Evolutionary conservation across 306 rosid species (phyloP), one percentile per base, ranked within the genome.

Genomic region (Lithocarpus polystachyus): DNA sequence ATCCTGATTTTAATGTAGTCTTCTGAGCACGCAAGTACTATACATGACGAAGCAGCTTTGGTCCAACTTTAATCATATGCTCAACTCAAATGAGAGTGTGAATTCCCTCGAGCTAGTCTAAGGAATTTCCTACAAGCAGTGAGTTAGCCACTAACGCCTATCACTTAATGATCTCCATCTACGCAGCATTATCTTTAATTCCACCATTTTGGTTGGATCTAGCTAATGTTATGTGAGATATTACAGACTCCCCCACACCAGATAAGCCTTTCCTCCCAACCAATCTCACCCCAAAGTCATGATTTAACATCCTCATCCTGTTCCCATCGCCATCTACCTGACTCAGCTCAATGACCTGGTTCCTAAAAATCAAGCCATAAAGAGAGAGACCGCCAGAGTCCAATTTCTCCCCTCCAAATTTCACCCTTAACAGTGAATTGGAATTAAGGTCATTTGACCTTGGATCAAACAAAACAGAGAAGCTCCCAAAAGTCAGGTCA

Each of bases 221-320:
- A 68, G 80, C 88, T 55, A 78, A 57, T 77, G 80, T 87, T 81
- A 93, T 76, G 85, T 33, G 61, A 77, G 76, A 73, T 24, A 93
- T 79, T 64, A 93, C 86, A 72, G 97, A 81, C 71, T 87, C 88
- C 74, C 79, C 97, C 20, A 75, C 81, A 74, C 85, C 71, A 69
- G 77, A 76, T 60, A 93, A 79, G 33, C 97, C 92, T 65, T 86
- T 91, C 76, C 88, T 93, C 82, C 98, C 98, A 74, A 91, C 92
- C 84, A 91, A 83, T 79, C 84, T 84, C 75, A 86, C 90, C 76
- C 93, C 87, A 19, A 89, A 84, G 68, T 87, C 77, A 4, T 51
- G 81, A 79, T 72, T 87, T 52, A 91, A 83, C 83, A 88, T 88
- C 73, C 72, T 87, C 83, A 89, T 79, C 87, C 89, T 82, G 72